phyloP scores from a whole-genome alignment of 169 alveolate species.

The Plasmodium chabaudi region DNA sequence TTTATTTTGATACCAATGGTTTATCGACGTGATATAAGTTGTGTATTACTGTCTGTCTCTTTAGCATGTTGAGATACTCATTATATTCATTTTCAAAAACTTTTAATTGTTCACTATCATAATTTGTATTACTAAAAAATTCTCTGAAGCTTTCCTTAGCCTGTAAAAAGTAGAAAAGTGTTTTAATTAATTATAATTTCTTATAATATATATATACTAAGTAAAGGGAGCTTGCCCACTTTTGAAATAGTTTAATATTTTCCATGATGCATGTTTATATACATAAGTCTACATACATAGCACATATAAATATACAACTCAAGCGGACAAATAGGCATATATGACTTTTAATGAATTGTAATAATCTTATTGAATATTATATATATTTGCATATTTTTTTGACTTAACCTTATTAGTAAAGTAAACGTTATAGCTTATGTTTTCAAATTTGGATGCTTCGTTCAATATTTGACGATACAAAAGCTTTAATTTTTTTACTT shows the following conservation, averaged over 20 bases:
- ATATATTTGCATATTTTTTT: background rate
- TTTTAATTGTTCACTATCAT: constrained; percentile 44
- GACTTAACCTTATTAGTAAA: constrained; percentile 55
- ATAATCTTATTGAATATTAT: no score
- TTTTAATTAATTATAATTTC: background rate
- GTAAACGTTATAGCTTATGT: constrained; percentile 72
- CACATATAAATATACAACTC: no score
- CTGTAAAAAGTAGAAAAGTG: constrained; percentile 24
- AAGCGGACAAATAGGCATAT: no score
- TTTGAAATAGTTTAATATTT: no score
- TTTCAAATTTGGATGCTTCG: constrained; percentile 76
- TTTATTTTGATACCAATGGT: constrained; percentile 68
- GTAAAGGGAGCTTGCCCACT: no score
- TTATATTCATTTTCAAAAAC: constrained; percentile 56
- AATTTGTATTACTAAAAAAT: constrained; percentile 45
- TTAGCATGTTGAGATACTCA: constrained; percentile 71
- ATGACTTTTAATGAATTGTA: no score
- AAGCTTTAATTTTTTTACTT: constrained; percentile 32
- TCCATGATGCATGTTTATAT: no score
- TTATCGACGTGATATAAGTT: constrained; percentile 75
- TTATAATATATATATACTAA: no score
- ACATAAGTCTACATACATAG: no score
- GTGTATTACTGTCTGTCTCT: constrained; percentile 71
- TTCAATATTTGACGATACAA: constrained; percentile 71
- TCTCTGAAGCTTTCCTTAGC: constrained; percentile 73